Conservation (phyloP, 164 flowering plant genomes). For the Liquidambar formosana region DNA sequence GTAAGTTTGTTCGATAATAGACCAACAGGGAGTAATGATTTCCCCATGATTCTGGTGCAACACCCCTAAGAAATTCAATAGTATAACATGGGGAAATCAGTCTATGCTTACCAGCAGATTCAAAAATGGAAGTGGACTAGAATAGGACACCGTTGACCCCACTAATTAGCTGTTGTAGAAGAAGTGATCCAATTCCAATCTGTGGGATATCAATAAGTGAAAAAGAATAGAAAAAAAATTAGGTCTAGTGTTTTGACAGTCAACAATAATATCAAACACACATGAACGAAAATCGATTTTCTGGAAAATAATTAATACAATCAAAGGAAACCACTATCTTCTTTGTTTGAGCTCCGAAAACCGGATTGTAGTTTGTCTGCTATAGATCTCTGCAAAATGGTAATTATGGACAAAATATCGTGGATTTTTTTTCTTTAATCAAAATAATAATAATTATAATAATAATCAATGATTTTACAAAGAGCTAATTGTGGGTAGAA, state of each 20-base stretch:
- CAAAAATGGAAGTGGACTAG: slow-evolving; percentile 81
- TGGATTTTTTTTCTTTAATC: too few species aligned
- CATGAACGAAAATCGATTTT: background rate
- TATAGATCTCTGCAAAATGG: slow-evolving; percentile 52
- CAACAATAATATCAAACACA: background rate
- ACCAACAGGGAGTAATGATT: too few species aligned
- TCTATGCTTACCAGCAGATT: slow-evolving; percentile 63
- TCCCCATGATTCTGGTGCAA: too few species aligned
- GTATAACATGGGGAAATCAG: background rate
- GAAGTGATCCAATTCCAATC: slow-evolving; percentile 86
- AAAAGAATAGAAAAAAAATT: background rate
- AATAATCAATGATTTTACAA: too few species aligned
- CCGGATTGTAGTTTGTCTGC: slow-evolving; percentile 56
- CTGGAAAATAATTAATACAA: slow-evolving; percentile 32
- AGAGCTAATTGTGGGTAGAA: too few species aligned
- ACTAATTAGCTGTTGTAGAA: slow-evolving; percentile 80
- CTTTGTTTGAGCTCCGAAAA: slow-evolving; percentile 57
- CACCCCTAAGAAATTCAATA: too few species aligned
- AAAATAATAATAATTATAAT: too few species aligned
- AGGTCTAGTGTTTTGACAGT: background rate
- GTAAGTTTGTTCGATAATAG: background rate
- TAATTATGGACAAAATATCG: background rate
- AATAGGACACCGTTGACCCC: slow-evolving; percentile 91
- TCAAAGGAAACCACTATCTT: slow-evolving; percentile 67
- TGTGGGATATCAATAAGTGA: slow-evolving; percentile 27